These are phyloP conservation scores for Malbranchea zuffiana DNA, from an alignment of 2,329 filamentous ascomycete species.

Conservation along the genomic window DNA sequence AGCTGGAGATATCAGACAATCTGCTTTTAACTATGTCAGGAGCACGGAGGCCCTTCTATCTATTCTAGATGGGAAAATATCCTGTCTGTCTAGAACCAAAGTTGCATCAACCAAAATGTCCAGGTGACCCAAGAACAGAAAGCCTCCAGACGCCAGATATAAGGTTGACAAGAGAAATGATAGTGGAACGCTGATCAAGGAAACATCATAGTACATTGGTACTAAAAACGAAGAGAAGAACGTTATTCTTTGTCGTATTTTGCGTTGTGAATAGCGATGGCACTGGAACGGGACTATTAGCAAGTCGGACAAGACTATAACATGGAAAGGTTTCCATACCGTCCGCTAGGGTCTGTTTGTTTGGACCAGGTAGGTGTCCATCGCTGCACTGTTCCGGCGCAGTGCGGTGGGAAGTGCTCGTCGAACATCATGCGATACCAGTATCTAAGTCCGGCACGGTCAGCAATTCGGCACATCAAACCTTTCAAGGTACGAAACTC, in stretches of 20 bases:
- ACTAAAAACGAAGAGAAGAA: no score
- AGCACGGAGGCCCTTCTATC: no score
- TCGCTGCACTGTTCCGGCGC: slow-evolving; percentile 84
- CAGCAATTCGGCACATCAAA: neutral
- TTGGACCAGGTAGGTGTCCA: slow-evolving; percentile 98
- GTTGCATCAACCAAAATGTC: no score
- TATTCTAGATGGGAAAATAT: no score
- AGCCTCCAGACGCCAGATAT: no score
- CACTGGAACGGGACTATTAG: slow-evolving; percentile 39
- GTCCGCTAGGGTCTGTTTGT: slow-evolving; percentile 88
- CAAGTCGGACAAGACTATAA: neutral
- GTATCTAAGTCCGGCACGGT: slow-evolving; percentile 46
- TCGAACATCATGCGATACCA: slow-evolving; percentile 99
- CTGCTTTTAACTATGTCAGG: no score
- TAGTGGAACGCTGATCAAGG: no score
- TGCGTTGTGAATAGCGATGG: slow-evolving; percentile 62
- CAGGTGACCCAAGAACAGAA: no score
- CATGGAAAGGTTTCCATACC: slow-evolving; percentile 41
- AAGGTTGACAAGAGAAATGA: no score
- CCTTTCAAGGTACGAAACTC: slow-evolving; percentile 29
- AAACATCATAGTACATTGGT: no score
- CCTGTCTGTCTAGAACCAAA: no score
- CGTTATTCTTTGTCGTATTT: slow-evolving; percentile 55
- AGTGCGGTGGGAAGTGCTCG: slow-evolving; percentile 89
- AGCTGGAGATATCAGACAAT: no score